phyloP scores from a whole-genome alignment of 2,329 filamentous ascomycete species.

The Arthrinium phaeospermum region DNA sequence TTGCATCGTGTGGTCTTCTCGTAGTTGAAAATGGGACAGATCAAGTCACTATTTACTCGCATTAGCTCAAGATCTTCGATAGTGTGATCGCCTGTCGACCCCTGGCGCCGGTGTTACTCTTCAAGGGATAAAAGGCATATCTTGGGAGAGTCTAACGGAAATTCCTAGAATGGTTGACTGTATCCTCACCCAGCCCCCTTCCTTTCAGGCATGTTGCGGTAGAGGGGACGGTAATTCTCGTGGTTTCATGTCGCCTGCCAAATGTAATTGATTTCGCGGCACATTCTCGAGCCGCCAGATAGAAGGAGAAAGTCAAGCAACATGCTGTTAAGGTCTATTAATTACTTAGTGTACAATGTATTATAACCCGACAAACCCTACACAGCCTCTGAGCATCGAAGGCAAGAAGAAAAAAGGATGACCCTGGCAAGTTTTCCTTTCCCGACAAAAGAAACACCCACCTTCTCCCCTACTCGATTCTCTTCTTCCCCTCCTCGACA shows the following conservation, averaged over 20 bases:
- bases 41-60: background rate
- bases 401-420: slow-evolving; percentile 1
- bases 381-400: slow-evolving; percentile 8
- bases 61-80: background rate
- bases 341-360: slow-evolving; percentile 1
- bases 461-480: slow-evolving; percentile 71
- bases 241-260: background rate
- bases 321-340: background rate
- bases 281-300: background rate
- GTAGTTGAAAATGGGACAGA: background rate
- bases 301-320: background rate
- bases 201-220: background rate
- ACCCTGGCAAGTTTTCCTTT: background rate
- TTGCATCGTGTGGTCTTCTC: too few relatives aligned
- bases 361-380: background rate
- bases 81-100: background rate
- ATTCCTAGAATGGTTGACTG: too few relatives aligned
- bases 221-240: background rate
- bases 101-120: too few relatives aligned
- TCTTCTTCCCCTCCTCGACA: slow-evolving; percentile 97
- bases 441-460: background rate
- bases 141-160: too few relatives aligned
- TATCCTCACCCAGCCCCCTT: background rate
- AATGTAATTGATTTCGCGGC: background rate
- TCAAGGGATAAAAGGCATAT: too few relatives aligned